Percentiles rank a stretch among this genome's conserved stretches.
These are phyloP conservation scores for Flueggea neowawraea DNA, from an alignment of 441 rosid species.

Conservation along the genomic window DNA sequence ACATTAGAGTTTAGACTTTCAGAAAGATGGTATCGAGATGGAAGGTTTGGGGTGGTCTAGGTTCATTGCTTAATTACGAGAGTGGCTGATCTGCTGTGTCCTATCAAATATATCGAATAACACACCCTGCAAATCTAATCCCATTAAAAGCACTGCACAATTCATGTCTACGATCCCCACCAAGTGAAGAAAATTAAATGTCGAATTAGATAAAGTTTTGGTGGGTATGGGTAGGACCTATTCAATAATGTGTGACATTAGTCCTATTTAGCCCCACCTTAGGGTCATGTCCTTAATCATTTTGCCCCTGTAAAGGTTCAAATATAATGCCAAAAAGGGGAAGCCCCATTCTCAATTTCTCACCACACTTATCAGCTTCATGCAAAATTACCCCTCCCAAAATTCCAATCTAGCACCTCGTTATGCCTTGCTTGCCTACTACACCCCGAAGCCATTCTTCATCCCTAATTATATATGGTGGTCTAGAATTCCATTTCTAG, in stretches of 20 bases:
- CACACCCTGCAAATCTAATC: conserved; percentile 7
- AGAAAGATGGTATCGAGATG: too few relatives aligned
- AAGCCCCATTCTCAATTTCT: conserved; percentile 15
- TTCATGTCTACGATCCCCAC: conserved; percentile 22
- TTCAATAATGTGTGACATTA: conserved; percentile 28
- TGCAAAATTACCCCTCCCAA: too few relatives aligned
- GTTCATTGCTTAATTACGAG: too few relatives aligned
- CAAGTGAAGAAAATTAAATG: background rate
- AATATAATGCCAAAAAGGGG: conserved; percentile 33
- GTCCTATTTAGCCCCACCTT: conserved; percentile 37
- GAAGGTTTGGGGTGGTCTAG: too few relatives aligned
- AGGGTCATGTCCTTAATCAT: conserved; percentile 28
- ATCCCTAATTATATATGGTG: too few relatives aligned
- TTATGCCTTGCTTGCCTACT: too few relatives aligned
- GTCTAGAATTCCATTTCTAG: too few relatives aligned
- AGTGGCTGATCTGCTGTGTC: conserved; percentile 19
- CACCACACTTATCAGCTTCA: background rate
- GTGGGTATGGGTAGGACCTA: conserved; percentile 20
- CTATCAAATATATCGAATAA: background rate
- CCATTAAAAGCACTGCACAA: conserved; percentile 16
- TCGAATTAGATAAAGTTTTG: conserved; percentile 28
- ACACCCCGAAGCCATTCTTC: too few relatives aligned
- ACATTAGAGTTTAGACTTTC: too few relatives aligned
- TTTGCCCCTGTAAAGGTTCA: conserved; percentile 23
- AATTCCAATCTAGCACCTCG: too few relatives aligned